Base-by-base conservation (phyloP, 177 flowering plant genomes). In the Vitis hybrid region DNA sequence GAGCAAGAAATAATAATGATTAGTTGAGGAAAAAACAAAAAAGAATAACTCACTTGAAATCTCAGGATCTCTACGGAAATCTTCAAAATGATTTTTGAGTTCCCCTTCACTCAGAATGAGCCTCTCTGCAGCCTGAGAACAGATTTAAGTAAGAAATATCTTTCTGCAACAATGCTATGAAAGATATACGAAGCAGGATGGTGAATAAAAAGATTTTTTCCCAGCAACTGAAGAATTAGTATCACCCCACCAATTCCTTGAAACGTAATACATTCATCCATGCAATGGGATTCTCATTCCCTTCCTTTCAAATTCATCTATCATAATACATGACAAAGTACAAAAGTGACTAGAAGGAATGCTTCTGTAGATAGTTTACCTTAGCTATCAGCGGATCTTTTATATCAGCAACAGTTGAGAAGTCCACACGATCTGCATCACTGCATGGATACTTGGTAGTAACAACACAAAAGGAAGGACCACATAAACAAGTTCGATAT, bases 71-170 rank as follows among this genome's bases (percentile, higher is more conserved):
- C 64, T 80, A 11, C 87, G 74, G 69, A 95, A 95, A 69, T 79
- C 77, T 65, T 89, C 90, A 74, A 95, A 86, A 72, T 91, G 82
- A 62, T 61, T 68, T 79, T 82, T 91, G 32, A 95, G 94, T 68
- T 88, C 87, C 60, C 98, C 92, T 58, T 87, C 76, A 80, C 94
- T 88, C 39, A 13, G 60, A 49, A 88, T 76, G 21, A 95, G 97
- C 84, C 97, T 91, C 80, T 88, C 82, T 74, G 99, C 98, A 79
- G 98, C 99, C 99, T 95, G 82, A 69, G 50, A 73, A 75, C 49
- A 14, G 59, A 64, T n/a, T 61, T 19, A 19, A 49, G 55, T 60
- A 26, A 56, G 62, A 62, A n/a, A 26, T 17, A 60, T 54, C 15
- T 15, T 26, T 26, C 30, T 26, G 30, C 30, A 26, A 26, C 30